Evolutionary conservation across 345 rosid genomes (phyloP).

Genomic region (Noccaea bulbosa): DNA sequence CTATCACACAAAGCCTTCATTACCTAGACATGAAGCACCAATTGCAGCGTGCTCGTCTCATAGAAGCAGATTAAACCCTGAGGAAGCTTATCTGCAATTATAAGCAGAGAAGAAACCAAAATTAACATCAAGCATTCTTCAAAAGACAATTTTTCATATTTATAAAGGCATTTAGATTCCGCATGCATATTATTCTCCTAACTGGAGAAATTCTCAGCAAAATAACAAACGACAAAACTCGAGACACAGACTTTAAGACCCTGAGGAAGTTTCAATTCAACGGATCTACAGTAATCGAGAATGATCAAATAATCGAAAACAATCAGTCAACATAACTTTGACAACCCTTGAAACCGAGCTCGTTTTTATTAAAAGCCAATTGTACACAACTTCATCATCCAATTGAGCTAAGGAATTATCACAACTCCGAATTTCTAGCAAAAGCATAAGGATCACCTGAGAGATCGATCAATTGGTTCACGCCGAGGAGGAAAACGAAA

Average conservation of each 20-base stretch:
- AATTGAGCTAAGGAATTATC: background rate
- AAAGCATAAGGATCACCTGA: constrained; percentile 37
- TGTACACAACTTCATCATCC: constrained; percentile 3
- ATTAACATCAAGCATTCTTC: constrained; percentile 16
- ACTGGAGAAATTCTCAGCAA: constrained; percentile 11
- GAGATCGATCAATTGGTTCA: constrained; percentile 20
- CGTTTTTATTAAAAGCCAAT: background rate
- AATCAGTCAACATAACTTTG: constrained; percentile 24
- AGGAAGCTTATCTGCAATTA: constrained; percentile 31
- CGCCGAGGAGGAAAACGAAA: constrained; percentile 4
- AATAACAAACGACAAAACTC: background rate
- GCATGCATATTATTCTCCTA: constrained; percentile 26
- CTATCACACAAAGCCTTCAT: constrained; percentile 74
- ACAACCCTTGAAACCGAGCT: constrained; percentile 3
- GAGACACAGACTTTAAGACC: background rate
- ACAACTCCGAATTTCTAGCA: background rate
- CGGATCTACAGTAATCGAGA: constrained; percentile 15
- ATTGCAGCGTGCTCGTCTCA: constrained; percentile 36
- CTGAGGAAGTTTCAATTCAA: background rate
- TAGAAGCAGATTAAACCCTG: constrained; percentile 32
- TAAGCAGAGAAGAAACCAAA: constrained; percentile 4
- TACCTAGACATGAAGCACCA: constrained; percentile 54
- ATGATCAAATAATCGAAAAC: background rate
- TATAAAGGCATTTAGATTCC: background rate
- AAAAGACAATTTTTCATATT: background rate